phyloP scores from a whole-genome alignment of 2,329 filamentous ascomycete species.

The Atkinsonella hypoxylon region DNA sequence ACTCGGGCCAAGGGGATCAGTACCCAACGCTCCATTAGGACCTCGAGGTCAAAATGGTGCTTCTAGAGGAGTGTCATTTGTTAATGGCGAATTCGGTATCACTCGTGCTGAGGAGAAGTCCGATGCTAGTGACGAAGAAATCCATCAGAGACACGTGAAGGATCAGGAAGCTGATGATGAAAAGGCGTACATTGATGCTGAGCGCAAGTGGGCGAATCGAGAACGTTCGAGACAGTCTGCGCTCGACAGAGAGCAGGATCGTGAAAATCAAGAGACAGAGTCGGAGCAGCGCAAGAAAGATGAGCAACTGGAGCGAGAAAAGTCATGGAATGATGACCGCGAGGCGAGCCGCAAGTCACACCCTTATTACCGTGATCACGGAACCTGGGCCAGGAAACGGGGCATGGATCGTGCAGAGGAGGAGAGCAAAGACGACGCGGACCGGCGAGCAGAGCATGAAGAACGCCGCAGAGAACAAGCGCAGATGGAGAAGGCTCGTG shows the following conservation, averaged over 20 bases:
- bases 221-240: conserved; percentile 77
- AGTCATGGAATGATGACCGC: conserved; percentile 82
- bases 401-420: conserved; percentile 63
- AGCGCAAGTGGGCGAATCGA: conserved; percentile 81
- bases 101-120: conserved; percentile 75
- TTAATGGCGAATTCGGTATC: conserved; percentile 60
- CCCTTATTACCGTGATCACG: conserved; percentile 79
- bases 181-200: conserved; percentile 71
- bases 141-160: conserved; percentile 58
- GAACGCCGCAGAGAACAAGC: conserved; percentile 59
- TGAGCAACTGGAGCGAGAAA: conserved; percentile 50
- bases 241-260: conserved; percentile 70
- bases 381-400: conserved; percentile 74
- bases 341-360: conserved; percentile 62
- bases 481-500: conserved; percentile 65
- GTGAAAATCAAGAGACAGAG: conserved; percentile 63
- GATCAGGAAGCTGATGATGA: conserved; percentile 68
- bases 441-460: conserved; percentile 65
- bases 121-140: conserved; percentile 75
- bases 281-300: conserved; percentile 54
- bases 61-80: conserved; percentile 52
- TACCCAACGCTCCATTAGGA: conserved; percentile 63
- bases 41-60: conserved; percentile 53
- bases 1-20: conserved; percentile 26
- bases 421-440: conserved; percentile 64